Base-by-base conservation (phyloP, 257 asterid species). In the Marsdenia floribunda region DNA sequence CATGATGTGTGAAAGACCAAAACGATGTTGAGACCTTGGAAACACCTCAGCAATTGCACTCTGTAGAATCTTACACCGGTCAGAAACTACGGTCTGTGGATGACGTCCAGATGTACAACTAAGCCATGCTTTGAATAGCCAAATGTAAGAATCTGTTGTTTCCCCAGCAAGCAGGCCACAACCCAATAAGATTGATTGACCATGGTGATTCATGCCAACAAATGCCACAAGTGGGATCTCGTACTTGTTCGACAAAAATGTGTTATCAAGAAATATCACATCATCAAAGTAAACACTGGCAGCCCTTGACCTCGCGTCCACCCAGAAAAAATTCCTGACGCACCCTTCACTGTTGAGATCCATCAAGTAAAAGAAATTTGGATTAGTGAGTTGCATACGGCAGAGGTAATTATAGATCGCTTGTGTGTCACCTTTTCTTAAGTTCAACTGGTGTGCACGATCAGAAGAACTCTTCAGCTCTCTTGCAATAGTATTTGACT, bases 121-220 rank as follows among this genome's bases (percentile, higher is more conserved):
- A 71, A 89, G 81, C 93, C 92, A 90, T 24, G 90, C 80, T 80
- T 85, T 84, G 71, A 90, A 85, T 22, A 90, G 68, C 98, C 97
- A 92, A 71, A 65, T 68, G 82, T 90, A 92, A 1, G 93, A 92
- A 75, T 81, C 81, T 16, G 40, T 60, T 0, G 83, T 84, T 82
- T 88, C 98, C 11, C 87, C 81, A 5, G 97, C 82, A 77, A 92
- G 96, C 71, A 92, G 78, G 71, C 96, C 96, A 77, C 98, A 90
- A n/a, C 97, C 98, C 63, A 92, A 87, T 78, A 90, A 86, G 71
- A 90, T 84, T 3, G 84, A 85, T 58, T 87, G 96, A 54, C 89
- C 97, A 72, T 90, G 97, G 82, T 92, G 91, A 88, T 92, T 92
- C 71, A 85, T 73, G 74, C 97, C 91, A 46, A 92, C 94, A 78